Base-by-base conservation (phyloP, 2,329 filamentous ascomycete genomes). In the Amphichorda felina region DNA sequence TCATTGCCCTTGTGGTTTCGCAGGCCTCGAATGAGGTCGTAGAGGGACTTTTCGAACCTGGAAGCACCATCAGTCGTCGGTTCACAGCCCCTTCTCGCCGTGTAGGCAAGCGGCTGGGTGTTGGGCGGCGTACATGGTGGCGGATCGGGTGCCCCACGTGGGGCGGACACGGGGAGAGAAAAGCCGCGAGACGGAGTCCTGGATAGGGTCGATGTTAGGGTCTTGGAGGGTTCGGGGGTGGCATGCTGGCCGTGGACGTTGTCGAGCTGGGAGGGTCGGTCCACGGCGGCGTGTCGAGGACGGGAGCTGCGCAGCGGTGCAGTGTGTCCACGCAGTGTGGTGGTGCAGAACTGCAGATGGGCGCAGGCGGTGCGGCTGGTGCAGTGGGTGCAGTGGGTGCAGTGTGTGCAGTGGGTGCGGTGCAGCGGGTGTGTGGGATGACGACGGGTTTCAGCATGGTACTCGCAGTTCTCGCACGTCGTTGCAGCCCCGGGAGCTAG, bases 21-120 rank as follows among this genome's bases (percentile, higher is more conserved):
- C 54, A 98, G 68, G 50, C 91, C 91, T 61, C 88, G 77, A 51
- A 98, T 98, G 68, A 98, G 88, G 75, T 96, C 89, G 62, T 95
- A 94, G 15, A 98, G 75, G 29, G 91, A 95, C 64, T 98, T 98
- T 61, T 98, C 91, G 65, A 98, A 98, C 91, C 88, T 96, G 39
- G 41, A 33, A n/a, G 7, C 13, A 21, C 17, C 22, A 26, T 19
- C 25, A 30, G 7, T 32, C 8, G 9, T 32, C 28, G n/a, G n/a
- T n/a, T n/a, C n/a, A n/a, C n/a, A n/a, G n/a, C n/a, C n/a, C n/a
- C n/a, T n/a, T n/a, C n/a, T n/a, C n/a, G n/a, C n/a, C n/a, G n/a
- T n/a, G n/a, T n/a, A n/a, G n/a, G n/a, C n/a, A n/a, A n/a, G n/a
- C n/a, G n/a, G n/a, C n/a, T n/a, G n/a, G n/a, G n/a, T n/a, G 21